Conservation (phyloP, 2,329 filamentous ascomycete genomes). For the Hymenoscyphus salicellus region DNA sequence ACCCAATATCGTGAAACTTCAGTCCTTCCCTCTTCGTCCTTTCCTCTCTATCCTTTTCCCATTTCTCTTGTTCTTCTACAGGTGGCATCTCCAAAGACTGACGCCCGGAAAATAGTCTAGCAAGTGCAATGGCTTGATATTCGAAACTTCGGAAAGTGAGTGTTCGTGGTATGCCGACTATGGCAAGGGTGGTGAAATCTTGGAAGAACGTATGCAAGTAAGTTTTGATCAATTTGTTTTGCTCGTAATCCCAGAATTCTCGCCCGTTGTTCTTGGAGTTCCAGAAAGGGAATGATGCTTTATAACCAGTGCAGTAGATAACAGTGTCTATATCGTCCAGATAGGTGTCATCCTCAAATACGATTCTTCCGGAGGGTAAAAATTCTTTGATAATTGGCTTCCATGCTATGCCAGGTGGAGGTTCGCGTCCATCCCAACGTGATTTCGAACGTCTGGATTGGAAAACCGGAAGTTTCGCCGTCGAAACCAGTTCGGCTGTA, state of each 20-base stretch:
- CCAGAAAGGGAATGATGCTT: slow-evolving; percentile 77
- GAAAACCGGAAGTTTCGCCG: slow-evolving; percentile 45
- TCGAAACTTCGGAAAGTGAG: slow-evolving; percentile 55
- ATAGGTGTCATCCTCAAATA: slow-evolving; percentile 61
- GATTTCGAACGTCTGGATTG: slow-evolving; percentile 50
- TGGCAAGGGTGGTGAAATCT: slow-evolving; percentile 46
- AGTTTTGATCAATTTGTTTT: slow-evolving; percentile 42
- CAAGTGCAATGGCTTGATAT: slow-evolving; percentile 54
- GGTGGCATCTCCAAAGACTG: slow-evolving; percentile 41
- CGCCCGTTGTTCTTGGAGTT: slow-evolving; percentile 43
- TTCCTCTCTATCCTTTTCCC: slow-evolving; percentile 45
- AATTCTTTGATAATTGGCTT: slow-evolving; percentile 51
- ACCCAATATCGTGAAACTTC: slow-evolving; percentile 53
- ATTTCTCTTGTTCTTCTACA: slow-evolving; percentile 39
- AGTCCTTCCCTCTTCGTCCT: slow-evolving; percentile 33
- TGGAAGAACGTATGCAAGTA: slow-evolving; percentile 55
- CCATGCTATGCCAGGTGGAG: slow-evolving; percentile 50
- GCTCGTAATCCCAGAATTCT: slow-evolving; percentile 48
- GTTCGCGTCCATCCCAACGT: slow-evolving; percentile 49
- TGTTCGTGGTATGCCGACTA: slow-evolving; percentile 51
- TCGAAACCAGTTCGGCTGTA: slow-evolving; percentile 54
- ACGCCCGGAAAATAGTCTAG: slow-evolving; percentile 46
- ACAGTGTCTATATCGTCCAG: slow-evolving; percentile 69
- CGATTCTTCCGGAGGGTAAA: slow-evolving; percentile 42
- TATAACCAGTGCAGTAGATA: slow-evolving; percentile 83